Evolutionary conservation across 2,329 filamentous ascomycete species (phyloP), one percentile per base, ranked within the genome.

Genomic region (Massarina eburnea): DNA sequence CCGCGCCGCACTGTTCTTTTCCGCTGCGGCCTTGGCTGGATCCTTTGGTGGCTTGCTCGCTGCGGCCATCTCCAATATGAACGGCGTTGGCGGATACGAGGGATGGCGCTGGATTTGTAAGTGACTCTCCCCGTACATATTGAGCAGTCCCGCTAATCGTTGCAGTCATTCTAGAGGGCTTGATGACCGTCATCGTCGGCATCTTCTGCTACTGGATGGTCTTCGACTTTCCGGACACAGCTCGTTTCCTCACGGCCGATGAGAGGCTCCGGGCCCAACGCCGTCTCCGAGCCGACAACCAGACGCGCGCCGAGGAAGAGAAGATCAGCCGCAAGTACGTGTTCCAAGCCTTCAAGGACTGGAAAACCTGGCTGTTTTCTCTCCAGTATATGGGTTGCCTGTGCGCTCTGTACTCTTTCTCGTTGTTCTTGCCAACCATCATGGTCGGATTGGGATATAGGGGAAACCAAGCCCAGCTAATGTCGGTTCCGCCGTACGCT

Each of bases 401-500:
- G 19, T 74, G 76, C 55, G 64, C 66, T 1, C 50, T 68, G 47
- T 68, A 69, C 57, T 62, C 58, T 45, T 65, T 66, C 58, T 66
- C 62, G 10, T 56, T 67, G 39, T 66, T 66, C 52, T 41, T 67
- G 46, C 79, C 80, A 1, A 89, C 71, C 14, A 73, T 75, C 45
- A 68, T 75, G 6, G 66, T 67, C 37, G 71, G 64, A 22, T 66
- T 69, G 66, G 66, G 80, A 4, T 82, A 87, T 71, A 73, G 77
- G 19, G 72, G 77, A 1, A 84, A 86, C 4, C 78, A 71, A 21
- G 81, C 86, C 0, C 88, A 92, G 64, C 77, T 92, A 7, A 77
- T 91, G 48, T 85, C 81, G 7, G 88, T 91, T 0, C 88, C 88
- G 0, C 88, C 88, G 0, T 92, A 94, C 61, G 87, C 83, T 1